Evolutionary conservation across 225 moss, liverwort and hornwort species (phyloP).

Genomic region (Sphagnum contortum): DNA sequence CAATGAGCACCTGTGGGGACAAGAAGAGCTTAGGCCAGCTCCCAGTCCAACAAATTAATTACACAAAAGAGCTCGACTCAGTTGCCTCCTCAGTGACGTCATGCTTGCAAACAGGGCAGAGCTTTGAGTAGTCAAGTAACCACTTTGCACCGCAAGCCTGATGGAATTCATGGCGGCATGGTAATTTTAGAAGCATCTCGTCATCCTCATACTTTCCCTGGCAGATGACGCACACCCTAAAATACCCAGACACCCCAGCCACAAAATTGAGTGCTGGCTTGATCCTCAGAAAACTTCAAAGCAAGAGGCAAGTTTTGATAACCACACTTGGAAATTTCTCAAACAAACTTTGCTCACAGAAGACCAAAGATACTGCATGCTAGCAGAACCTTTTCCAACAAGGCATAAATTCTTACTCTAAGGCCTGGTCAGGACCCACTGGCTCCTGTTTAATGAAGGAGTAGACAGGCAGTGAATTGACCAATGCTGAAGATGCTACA

Average conservation of each 20-base stretch:
- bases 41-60: not conserved
- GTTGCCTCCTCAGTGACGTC: slow-evolving; percentile 25
- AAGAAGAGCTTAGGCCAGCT: too few species aligned
- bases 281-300: too few species aligned
- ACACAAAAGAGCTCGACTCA: slow-evolving; percentile 1
- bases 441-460: slow-evolving; percentile 2
- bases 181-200: slow-evolving; percentile 30
- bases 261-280: too few species aligned
- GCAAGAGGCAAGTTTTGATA: too few species aligned
- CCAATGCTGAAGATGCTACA: slow-evolving; percentile 11
- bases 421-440: not conserved
- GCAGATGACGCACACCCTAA: slow-evolving; percentile 47
- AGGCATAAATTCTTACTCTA: slow-evolving; percentile 4
- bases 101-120: slow-evolving; percentile 54
- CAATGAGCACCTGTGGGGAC: too few species aligned
- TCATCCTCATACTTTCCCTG: slow-evolving; percentile 40
- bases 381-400: too few species aligned
- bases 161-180: slow-evolving; percentile 43
- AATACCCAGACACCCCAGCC: not conserved
- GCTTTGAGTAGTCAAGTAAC: slow-evolving; percentile 51
- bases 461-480: slow-evolving; percentile 6
- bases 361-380: too few species aligned
- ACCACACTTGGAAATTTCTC: too few species aligned
- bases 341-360: too few species aligned
- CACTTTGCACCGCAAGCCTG: slow-evolving; percentile 42